Base-by-base conservation (phyloP, 495 filamentous ascomycete species). In the Penicillium lividum region DNA sequence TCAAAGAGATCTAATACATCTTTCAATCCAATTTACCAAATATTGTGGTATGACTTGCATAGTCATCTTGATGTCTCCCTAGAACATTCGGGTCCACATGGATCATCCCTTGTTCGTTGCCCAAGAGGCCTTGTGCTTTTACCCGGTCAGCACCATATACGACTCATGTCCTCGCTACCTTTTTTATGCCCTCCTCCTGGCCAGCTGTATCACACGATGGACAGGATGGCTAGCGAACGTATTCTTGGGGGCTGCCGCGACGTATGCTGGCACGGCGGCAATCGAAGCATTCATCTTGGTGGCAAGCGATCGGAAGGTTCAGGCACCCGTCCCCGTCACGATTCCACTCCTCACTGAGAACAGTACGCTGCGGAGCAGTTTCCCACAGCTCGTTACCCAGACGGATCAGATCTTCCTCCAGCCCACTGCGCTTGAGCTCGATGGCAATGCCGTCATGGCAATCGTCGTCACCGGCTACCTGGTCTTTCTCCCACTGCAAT, bases 381-480 rank as follows among this genome's bases (percentile, higher is more conserved):
- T 75, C 27, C 67, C 70, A 15, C 53, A 55, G 5, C 50, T 75
- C 0, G 30, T 73, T 16, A 75, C 67, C 0, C 51, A 63, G 5
- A 61, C 58, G 7, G 34, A 55, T n/a, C 7, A 58, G 11, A n/a
- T 75, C 1, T 11, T 47, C 15, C 7, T 75, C 10, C 57, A 57
- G 18, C 72, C 72, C 3, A 69, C 56, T 11, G 61, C 72, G 6
- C 42, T 69, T 1, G 72, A 75, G 34, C 59, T 75, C 7, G 72
- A 75, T 36, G 64, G 62, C 1, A 70, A 75, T 54, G 72, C 72
- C 5, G 67, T 75, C 1, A 61, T 75, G 8, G 70, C 72, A 5
- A 69, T 75, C 22, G 72, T 75, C 3, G 64, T 75, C 29, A 75
- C 72, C 3, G 70, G 68, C 1, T 75, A 75, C 44, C 72, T 75